phyloP scores from a whole-genome alignment of 2,329 filamentous ascomycete species.

The Cytospora mali region DNA sequence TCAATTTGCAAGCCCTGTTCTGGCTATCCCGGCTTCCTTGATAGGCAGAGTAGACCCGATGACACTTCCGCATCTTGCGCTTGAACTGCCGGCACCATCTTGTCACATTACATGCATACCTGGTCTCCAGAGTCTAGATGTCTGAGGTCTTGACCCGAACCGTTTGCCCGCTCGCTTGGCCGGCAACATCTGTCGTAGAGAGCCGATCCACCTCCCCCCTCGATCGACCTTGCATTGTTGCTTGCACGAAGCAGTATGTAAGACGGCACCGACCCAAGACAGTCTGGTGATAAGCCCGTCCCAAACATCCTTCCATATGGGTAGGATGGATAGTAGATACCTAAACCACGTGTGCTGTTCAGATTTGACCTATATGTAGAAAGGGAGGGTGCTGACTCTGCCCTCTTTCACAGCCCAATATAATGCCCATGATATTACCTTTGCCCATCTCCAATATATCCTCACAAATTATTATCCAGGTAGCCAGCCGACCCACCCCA shows the following conservation, averaged over 20 bases:
- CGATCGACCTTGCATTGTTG: background rate
- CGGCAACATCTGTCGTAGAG: slow-evolving; percentile 62
- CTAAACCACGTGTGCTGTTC: background rate
- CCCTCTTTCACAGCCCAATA: slow-evolving; percentile 2
- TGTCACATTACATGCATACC: background rate
- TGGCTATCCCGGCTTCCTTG: background rate
- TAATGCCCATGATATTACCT: slow-evolving; percentile 6
- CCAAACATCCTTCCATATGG: background rate
- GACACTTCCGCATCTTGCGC: too few species aligned
- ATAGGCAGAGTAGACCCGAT: background rate
- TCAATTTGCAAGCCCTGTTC: too few species aligned
- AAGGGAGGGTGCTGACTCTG: slow-evolving; percentile 6
- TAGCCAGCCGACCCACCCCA: background rate
- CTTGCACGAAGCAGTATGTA: background rate
- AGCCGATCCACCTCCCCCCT: background rate
- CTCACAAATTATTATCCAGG: slow-evolving; percentile 4
- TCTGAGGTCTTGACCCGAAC: too few species aligned
- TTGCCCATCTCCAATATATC: slow-evolving; percentile 4
- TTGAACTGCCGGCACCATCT: background rate
- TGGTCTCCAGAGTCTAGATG: too few species aligned
- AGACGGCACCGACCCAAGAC: background rate
- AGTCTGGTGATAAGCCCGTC: background rate
- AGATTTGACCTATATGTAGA: slow-evolving; percentile 1
- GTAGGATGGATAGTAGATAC: background rate
- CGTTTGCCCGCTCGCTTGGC: slow-evolving; percentile 47